phyloP scores from a whole-genome alignment of 1,139 yeast species.

The Kurtzmaniella natalensis region DNA sequence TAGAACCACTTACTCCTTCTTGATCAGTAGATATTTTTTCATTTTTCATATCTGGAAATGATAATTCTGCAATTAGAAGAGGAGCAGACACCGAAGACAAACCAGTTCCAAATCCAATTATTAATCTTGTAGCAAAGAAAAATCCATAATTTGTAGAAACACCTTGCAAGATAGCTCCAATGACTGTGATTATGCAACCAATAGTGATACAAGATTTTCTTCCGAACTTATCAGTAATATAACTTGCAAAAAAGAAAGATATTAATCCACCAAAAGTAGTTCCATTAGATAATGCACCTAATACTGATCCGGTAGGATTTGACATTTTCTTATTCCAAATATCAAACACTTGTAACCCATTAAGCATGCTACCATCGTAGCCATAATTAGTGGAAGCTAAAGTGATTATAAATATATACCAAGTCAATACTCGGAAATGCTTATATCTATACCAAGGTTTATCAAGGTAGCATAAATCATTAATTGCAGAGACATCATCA shows the following conservation, averaged over 20 bases:
- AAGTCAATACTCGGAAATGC: conserved; percentile 33
- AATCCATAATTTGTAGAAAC: conserved; percentile 34
- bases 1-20: neutral
- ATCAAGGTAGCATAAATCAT: conserved; percentile 1
- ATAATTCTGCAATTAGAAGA: conserved; percentile 35
- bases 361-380: conserved; percentile 49
- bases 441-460: conserved; percentile 20
- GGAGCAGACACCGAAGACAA: conserved; percentile 37
- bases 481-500: neutral
- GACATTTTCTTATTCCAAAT: conserved; percentile 34
- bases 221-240: conserved; percentile 26
- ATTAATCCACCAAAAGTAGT: conserved; percentile 21
- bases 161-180: conserved; percentile 43
- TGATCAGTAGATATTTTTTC: neutral
- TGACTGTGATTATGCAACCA: conserved; percentile 22
- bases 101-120: conserved; percentile 41
- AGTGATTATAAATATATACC: conserved; percentile 33
- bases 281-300: conserved; percentile 43
- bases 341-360: conserved; percentile 44
- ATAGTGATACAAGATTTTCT: conserved; percentile 26
- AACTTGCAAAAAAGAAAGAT: conserved; percentile 19
- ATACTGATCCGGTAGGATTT: conserved; percentile 35
- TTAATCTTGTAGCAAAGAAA: conserved; percentile 33
- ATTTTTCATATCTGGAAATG: conserved; percentile 28
- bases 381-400: conserved; percentile 47